These are phyloP conservation scores for Discostella stelligeroides DNA, from an alignment of 108 stramenopile species.

Conservation along the genomic window DNA sequence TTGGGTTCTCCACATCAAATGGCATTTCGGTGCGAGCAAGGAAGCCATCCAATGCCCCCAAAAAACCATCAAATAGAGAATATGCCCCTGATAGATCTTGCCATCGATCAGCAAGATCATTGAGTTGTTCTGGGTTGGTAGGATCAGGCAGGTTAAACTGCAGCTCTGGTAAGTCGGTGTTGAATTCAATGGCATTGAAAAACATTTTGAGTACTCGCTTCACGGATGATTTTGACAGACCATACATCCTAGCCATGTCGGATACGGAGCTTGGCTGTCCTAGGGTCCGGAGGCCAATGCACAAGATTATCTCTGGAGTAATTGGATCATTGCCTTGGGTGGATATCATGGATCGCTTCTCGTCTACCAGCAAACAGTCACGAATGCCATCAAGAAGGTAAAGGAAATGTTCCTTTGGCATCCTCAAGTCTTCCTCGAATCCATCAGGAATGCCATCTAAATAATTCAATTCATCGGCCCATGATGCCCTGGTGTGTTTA, in stretches of 20 bases:
- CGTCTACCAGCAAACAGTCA: no score
- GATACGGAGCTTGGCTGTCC: background rate
- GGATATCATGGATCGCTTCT: no score
- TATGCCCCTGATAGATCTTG: constrained; percentile 8
- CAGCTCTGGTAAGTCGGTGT: background rate
- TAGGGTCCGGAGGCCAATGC: constrained; percentile 5
- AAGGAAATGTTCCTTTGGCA: no score
- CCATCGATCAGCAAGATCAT: constrained; percentile 8
- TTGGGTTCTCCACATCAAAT: background rate
- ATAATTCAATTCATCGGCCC: no score
- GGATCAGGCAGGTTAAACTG: constrained; percentile 9
- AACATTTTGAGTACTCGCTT: constrained; percentile 13
- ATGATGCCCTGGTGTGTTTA: no score
- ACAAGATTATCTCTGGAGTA: constrained; percentile 15
- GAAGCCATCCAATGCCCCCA: constrained; percentile 6
- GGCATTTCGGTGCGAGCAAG: constrained; percentile 14
- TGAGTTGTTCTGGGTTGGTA: background rate
- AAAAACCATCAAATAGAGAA: background rate
- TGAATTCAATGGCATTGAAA: constrained; percentile 16
- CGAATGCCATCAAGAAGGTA: no score
- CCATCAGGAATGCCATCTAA: no score
- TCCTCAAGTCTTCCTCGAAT: no score
- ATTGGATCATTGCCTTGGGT: constrained; percentile 36
- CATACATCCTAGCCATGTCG: constrained; percentile 4
- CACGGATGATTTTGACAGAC: constrained; percentile 1